Base-by-base conservation (phyloP, 352 stramenopile genomes). In the Phytophthora litchii region DNA sequence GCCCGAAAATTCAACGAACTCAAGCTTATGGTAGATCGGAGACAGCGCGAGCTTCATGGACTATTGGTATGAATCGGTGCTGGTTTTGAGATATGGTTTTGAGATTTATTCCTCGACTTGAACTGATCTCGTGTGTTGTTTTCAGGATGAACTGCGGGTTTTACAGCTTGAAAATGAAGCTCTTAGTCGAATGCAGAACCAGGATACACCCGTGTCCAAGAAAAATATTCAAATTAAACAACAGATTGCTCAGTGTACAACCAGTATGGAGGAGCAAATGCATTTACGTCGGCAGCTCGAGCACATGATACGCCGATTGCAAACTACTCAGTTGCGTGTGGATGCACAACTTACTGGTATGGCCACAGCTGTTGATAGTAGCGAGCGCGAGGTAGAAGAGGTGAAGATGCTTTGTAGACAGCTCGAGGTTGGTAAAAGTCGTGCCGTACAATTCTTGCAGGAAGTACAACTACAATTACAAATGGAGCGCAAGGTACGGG, bases 211-310 rank as follows among this genome's bases (percentile, higher is more conserved):
- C 1, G 67, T 86, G n/a, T 86, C 85, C 16, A 85, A 85, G 62
- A 79, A 88, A 48, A 92, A 81, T 43, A 69, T 70, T 50, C 62
- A 63, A 8, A 87, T 92, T 45, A 83, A 91, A 32, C 50, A 86
- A 11, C 74, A 90, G 1, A 94, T 94, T 43, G 60, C 70, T n/a
- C 62, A 76, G 21, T 91, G 80, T 47, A 91, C 81, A 37, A 29
- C 72, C 13, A 81, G 72, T 0, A 91, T 91, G 82, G 85, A 94
- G 46, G 80, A 92, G 54, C 80, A 94, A 65, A 88, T 91, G 78
- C 78, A 92, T 62, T 45, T 76, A 13, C 68, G 82, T 4, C 52
- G 83, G 37, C 83, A 92, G 46, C 70, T 92, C 3, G 83, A 92
- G 61, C 85, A 92, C 74, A 92, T 94, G 85, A 76, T 91, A 40